Evolutionary conservation across 2,329 filamentous ascomycete genomes (phyloP), one percentile per base, ranked within the genome.

Genomic region (Microcyclospora pomicola): DNA sequence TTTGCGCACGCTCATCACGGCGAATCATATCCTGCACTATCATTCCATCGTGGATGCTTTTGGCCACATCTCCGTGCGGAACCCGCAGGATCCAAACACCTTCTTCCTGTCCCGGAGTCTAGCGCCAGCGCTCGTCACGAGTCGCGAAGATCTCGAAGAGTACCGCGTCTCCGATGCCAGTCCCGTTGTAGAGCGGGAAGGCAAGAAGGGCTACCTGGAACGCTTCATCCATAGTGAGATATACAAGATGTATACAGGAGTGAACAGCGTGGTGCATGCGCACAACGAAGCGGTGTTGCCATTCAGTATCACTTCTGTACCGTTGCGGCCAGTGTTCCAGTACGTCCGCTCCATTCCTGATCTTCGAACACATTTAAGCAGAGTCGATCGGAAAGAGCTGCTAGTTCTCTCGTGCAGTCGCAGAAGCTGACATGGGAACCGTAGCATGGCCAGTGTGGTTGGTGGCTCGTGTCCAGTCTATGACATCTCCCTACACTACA

Each of bases 61-160:
- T 44, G 55, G 56, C 6, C 56, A 59, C 48, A 51, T 60, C 35
- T 53, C 48, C 13, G 54, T 58, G 6, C 51, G 59, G 29, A 59
- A 58, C 27, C 55, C 58, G 1, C 52, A 58, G 32, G 51, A 60
- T 36, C 47, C 52, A 1, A 34, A 44, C 3, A 66, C 61, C 0
- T 68, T 67, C 50, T 67, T 62, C 57, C 59, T 69, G 48, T 56
- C 63, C 13, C 54, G 52, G 33, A 58, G 57, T n/a, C 57, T 65
- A 27, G 54, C 65, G 1, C 64, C 65, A 4, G 64, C 64, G 0
- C 49, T 68, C 2, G 54, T 67, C 13, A 58, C 60, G 38, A 53
- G 49, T 3, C 53, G 55, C 6, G 55, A 60, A 7, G 63, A 68
- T 43, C 42, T 69, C 7, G 50, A 65, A 34, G 62, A 66, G 42